Evolutionary conservation across 495 filamentous ascomycete species (phyloP), one percentile per base, ranked within the genome.

Genomic region (Talaromyces trachyspermus): DNA sequence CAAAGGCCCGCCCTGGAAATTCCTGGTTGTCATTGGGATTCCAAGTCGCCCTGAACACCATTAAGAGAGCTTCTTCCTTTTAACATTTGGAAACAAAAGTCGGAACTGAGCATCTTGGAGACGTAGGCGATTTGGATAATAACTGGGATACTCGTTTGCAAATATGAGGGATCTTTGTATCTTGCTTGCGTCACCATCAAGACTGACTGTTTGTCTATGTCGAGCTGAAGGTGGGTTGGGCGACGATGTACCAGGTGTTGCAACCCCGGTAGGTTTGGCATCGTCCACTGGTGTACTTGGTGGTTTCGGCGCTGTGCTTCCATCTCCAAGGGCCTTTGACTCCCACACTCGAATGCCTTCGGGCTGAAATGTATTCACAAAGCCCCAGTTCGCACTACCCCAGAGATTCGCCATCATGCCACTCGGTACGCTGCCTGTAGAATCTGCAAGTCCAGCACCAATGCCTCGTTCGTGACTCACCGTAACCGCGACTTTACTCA

Each of bases 81-180:
- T 75, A 10, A 89, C 83, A 50, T 81, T 75, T 2, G 92, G 89
- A 68, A 97, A 98, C 11, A 98, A 71, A 40, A 95, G 77, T 7
- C 89, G 72, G 56, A 97, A 96, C 58, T 98, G 92, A 9, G 88
- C 84, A 58, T 95, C 90, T 62, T 98, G 94, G 8, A 84, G 83
- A 51, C 78, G 84, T 8, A 98, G 74, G 48, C 86, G 84, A 17
- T 80, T 64, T 2, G 92, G 92, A 63, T 98, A 98, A 56, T 84
- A 81, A 17, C 72, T 69, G 1, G 91, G 90, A 61, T 89, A 91
- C 4, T 80, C 75, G 30, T 84, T 78, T 8, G 63, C 45, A 36
- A 60, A 48, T 9, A 59, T 63, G 15, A 72, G 61, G 29, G 65
- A 59, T 30, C 59, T 57, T 48, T 71, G 66, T 27, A 75, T 54